Evolutionary conservation across 768 basidiomycete genomes (phyloP).

Genomic region (Phylloporus sp.): DNA sequence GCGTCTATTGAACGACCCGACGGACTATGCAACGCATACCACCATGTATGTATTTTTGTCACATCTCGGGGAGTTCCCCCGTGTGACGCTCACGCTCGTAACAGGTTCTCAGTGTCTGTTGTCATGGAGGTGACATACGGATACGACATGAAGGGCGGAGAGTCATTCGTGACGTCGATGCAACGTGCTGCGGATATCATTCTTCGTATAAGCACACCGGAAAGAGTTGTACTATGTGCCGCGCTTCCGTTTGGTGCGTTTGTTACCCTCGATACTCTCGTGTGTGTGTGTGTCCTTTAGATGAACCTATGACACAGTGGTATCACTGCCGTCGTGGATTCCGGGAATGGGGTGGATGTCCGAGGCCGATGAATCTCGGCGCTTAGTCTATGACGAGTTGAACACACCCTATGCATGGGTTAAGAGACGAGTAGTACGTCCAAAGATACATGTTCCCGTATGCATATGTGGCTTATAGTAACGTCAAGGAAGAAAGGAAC

Average conservation of each 20-base stretch:
- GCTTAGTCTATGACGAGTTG: constrained; percentile 1
- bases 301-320: constrained; percentile 8
- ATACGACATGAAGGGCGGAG: constrained; percentile 4
- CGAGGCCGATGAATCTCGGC: constrained; percentile 9
- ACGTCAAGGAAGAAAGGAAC: constrained; percentile 5
- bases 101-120: too few species aligned
- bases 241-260: constrained; percentile 16
- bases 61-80: too few species aligned
- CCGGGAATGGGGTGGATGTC: constrained; percentile 24
- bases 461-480: not conserved
- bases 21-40: not conserved
- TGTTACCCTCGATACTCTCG: too few species aligned
- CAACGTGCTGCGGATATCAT: constrained; percentile 10
- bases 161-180: constrained; percentile 8
- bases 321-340: constrained; percentile 20
- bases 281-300: not conserved
- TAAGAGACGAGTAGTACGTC: constrained; percentile 4
- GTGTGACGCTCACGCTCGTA: too few species aligned
- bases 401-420: constrained; percentile 14
- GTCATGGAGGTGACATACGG: constrained; percentile 19
- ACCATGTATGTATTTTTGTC: not conserved
- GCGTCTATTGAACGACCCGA: constrained; percentile 7
- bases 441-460: not conserved
- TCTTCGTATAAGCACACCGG: not conserved
- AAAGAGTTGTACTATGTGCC: constrained; percentile 2